Percentiles rank a stretch among this genome's conserved stretches.
Evolutionary conservation across 2,329 filamentous ascomycete genomes (phyloP).

Genomic region (Xylaria sp.): DNA sequence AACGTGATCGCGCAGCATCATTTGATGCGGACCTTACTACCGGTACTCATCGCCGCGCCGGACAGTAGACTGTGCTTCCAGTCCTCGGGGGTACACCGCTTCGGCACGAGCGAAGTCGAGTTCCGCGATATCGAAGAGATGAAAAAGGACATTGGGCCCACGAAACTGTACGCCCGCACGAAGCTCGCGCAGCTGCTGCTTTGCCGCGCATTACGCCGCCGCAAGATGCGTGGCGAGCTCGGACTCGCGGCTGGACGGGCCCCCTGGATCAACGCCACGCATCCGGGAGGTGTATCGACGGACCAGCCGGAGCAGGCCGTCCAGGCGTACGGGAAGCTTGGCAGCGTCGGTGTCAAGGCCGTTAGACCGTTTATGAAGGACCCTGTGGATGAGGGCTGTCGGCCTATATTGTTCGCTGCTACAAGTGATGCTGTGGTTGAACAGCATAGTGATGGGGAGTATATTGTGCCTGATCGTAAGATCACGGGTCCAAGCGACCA

Average conservation of each 20-base stretch:
- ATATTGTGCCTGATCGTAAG: constrained; percentile 62
- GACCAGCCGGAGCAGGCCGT: constrained; percentile 54
- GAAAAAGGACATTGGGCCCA: constrained; percentile 60
- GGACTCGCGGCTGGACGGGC: constrained; percentile 43
- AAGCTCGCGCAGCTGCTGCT: constrained; percentile 63
- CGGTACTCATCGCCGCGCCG: constrained; percentile 56
- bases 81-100: constrained; percentile 58
- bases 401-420: constrained; percentile 60
- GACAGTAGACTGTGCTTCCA: constrained; percentile 61
- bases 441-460: constrained; percentile 58
- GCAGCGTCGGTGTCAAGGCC: constrained; percentile 56
- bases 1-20: constrained; percentile 55
- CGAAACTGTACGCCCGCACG: constrained; percentile 59
- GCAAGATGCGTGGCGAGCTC: constrained; percentile 53
- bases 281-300: constrained; percentile 61
- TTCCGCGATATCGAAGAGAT: constrained; percentile 60
- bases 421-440: constrained; percentile 57
- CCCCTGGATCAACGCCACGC: constrained; percentile 61
- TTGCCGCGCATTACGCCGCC: constrained; percentile 54
- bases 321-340: constrained; percentile 60
- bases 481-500: constrained; percentile 56
- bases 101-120: constrained; percentile 51
- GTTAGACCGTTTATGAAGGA: constrained; percentile 60
- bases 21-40: constrained; percentile 58
- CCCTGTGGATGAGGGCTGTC: constrained; percentile 59